Percentiles rank a stretch among this genome's conserved stretches.
phyloP scores from a whole-genome alignment of 345 rosid genomes.

The Eucalyptus tenuipes region DNA sequence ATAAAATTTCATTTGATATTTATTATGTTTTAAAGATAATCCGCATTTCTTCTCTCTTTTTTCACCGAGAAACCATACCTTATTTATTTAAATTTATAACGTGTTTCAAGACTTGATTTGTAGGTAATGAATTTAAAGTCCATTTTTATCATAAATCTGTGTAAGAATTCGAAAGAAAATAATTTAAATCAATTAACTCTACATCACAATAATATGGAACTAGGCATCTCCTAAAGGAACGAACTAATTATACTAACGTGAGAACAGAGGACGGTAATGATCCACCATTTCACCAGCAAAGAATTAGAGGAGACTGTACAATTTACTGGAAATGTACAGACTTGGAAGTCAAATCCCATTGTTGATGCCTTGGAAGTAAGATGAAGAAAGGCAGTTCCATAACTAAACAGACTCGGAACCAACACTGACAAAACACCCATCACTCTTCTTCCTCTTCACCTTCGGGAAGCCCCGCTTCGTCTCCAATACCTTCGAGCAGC shows the following conservation, averaged over 20 bases:
- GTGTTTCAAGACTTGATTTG: not conserved
- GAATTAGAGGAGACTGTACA: not conserved
- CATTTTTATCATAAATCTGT: not conserved
- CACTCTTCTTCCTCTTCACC: conserved; percentile 54
- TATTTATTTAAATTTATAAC: not conserved
- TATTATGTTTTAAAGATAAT: not conserved
- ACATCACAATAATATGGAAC: not conserved
- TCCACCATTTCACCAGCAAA: not conserved
- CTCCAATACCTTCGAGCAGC: conserved; percentile 86
- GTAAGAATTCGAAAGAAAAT: not conserved
- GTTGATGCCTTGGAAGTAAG: not conserved
- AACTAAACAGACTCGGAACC: not conserved
- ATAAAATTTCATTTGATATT: not conserved
- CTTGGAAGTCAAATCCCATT: not conserved
- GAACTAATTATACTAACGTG: not conserved
- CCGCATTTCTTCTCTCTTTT: too few relatives aligned
- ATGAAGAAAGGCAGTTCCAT: not conserved
- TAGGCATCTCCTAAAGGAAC: not conserved
- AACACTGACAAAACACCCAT: conserved; percentile 6
- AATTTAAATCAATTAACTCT: not conserved
- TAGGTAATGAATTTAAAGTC: not conserved
- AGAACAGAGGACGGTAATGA: not conserved
- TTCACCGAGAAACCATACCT: not conserved
- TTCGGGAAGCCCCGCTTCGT: conserved; percentile 62
- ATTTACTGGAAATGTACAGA: not conserved